Evolutionary conservation across 345 rosid species (phyloP), one percentile per base, ranked within the genome.

Genomic region (Citrus unshiu): DNA sequence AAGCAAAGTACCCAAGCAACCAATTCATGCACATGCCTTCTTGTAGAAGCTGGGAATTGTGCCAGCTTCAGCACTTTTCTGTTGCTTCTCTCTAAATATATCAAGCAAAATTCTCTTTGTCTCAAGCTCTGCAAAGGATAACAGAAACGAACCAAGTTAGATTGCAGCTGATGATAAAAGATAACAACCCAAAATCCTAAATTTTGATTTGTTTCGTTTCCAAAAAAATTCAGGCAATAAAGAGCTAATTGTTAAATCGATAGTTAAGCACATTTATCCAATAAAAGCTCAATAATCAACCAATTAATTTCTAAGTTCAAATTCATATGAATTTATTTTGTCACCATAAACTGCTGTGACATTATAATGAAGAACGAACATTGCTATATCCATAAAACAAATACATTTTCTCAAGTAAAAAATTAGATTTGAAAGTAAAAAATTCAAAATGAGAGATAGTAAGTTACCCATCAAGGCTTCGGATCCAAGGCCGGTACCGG

Each of bases 21-120:
- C 35, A 78, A 73, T 57, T 46, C 57, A 32, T 67, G 27, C 29
- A 78, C 96, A 81, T 88, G 84, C 99, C 99, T 96, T 94, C 90
- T 94, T 96, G 76, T 94, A 96, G 86, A 96, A 96, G 75, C 94
- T 90, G 4, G 99, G 99, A 54, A 96, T 93, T 14, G 93, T 37
- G 61, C 98, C 98, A 24, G 93, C 94, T 84, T 93, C 98, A 69
- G 92, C 93, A 75, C 93, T 92, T 79, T 91, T 94, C 81, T 91
- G 98, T 68, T 96, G 98, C 90, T 94, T 96, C 46, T 93, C 99
- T 83, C 95, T 96, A 73, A 96, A 96, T 76, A 96, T 94, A 74
- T 94, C 99, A n/a, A 96, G 98, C 91, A 94, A 88, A 67, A 96
- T 94, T 81, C 95, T 91, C 92, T 96, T 96, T 9, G 98, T 96